Percentiles rank a stretch among this genome's conserved stretches.
Evolutionary conservation across 2,329 filamentous ascomycete genomes (phyloP).

Genomic region (Simplicillium sp.): DNA sequence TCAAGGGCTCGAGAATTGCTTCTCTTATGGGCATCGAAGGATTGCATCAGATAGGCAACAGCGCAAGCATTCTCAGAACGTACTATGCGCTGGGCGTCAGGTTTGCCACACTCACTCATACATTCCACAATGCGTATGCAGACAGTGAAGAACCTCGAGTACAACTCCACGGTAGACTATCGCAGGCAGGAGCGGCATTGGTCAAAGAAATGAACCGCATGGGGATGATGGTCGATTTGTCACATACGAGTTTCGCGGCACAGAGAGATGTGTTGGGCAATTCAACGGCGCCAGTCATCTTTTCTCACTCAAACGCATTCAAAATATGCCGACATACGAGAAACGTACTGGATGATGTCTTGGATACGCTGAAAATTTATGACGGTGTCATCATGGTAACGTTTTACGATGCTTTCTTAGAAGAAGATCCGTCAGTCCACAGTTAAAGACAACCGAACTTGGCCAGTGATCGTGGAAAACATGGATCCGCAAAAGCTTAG

Average conservation of each 20-base stretch:
- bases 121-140: conserved; percentile 6
- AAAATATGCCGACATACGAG: not conserved
- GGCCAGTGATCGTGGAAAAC: no score
- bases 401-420: not conserved
- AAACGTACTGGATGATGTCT: not conserved
- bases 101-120: not conserved
- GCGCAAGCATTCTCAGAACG: conserved; percentile 21
- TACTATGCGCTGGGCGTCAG: not conserved
- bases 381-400: not conserved
- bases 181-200: conserved; percentile 51
- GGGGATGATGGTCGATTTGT: conserved; percentile 45
- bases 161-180: conserved; percentile 61
- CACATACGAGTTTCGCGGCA: conserved; percentile 3
- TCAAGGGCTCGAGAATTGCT: conserved; percentile 66
- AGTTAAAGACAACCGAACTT: no score
- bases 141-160: conserved; percentile 7
- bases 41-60: conserved; percentile 25
- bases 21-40: not conserved
- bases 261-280: not conserved
- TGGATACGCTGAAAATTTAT: not conserved
- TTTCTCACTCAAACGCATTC: conserved; percentile 3
- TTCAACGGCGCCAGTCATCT: conserved; percentile 5
- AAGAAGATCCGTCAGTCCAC: no score
- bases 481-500: no score
- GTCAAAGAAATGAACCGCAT: conserved; percentile 79